Evolutionary conservation across 176 grass and related monocot genomes (phyloP), one percentile per base, ranked within the genome.

Genomic region (Stipa capillata): DNA sequence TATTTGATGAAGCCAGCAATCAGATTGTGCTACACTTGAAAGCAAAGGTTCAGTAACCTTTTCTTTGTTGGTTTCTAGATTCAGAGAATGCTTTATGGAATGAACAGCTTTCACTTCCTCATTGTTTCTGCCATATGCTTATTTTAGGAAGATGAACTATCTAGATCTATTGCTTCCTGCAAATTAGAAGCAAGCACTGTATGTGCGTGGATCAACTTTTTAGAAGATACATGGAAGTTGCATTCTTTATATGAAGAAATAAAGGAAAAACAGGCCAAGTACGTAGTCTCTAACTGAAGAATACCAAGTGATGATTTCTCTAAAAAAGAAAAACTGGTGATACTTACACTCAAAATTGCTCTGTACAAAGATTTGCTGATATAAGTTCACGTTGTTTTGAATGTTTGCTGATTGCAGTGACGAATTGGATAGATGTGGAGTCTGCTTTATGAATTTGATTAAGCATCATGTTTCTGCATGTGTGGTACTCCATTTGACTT

Each of bases 1-100:
- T 93, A 85, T 99, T 99, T 65, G 92, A 99, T 62, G 92, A 99
- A 87, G 96, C 96, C 60, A 95, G 86, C 85, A 91, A 93, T 81
- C 83, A 91, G 83, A 88, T 99, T 81, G 80, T 99, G 18, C 61
- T 99, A 32, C 92, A 93, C 62, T 74, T 99, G 45, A 99, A 99
- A 93, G 76, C 81, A 79, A 95, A 99, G 92, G 96, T 99, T 84
- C 40, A 57, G 12, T 73, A 55, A 47, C 28, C 33, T 74, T 29
- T 48, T 81, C 21, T 49, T 79, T 82, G 18, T 58, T 34, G 27
- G 16, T 69, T 76, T 79, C 25, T 66, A 49, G 34, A 49, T 45
- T 69, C n/a, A 76, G 31, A 45, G 56, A 82, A 68, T 62, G 64
- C 50, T 79, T 58, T 68, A 35, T 55, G 20, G 54, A 40, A 53